A percentile compares a stretch with the other conserved stretches of the same genome.
These are phyloP conservation scores for Pseudogymnoascus sp. DNA, from an alignment of 2,329 filamentous ascomycete species.

Conservation along the genomic window DNA sequence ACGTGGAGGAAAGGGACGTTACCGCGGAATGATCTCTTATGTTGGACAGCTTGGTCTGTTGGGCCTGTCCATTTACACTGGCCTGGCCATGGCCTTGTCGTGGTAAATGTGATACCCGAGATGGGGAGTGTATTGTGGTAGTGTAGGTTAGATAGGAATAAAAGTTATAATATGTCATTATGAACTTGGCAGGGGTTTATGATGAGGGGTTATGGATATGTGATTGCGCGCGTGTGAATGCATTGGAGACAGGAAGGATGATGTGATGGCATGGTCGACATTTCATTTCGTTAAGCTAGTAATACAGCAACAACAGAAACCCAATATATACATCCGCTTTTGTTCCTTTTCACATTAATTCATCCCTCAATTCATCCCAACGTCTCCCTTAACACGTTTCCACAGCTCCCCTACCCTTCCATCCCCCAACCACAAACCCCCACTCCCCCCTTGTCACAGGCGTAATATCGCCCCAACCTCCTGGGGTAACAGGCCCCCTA, in stretches of 20 bases:
- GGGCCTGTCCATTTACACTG: conserved; percentile 20
- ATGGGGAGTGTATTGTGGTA: background rate
- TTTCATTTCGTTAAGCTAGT: conserved; percentile 4
- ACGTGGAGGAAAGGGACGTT: conserved; percentile 16
- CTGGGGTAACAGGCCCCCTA: conserved; percentile 47
- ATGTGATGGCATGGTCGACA: background rate
- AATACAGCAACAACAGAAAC: conserved; percentile 3
- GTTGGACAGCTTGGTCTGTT: conserved; percentile 23
- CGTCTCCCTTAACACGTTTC: conserved; percentile 38
- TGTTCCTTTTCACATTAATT: background rate
- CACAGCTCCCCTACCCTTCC: conserved; percentile 41
- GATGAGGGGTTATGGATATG: background rate
- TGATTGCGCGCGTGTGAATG: background rate
- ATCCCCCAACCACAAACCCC: conserved; percentile 48
- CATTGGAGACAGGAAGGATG: background rate
- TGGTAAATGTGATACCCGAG: conserved; percentile 16
- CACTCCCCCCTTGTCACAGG: conserved; percentile 55
- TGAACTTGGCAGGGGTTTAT: background rate
- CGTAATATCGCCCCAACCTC: conserved; percentile 53
- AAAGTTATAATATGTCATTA: background rate
- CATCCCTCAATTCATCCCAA: background rate
- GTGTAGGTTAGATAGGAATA: conserved; percentile 7
- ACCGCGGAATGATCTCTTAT: conserved; percentile 21
- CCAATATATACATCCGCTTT: background rate
- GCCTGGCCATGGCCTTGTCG: conserved; percentile 20